Percentiles rank a stretch among this genome's conserved stretches.
phyloP scores from a whole-genome alignment of 2,329 filamentous ascomycete genomes.

The Verticillium nubilum region DNA sequence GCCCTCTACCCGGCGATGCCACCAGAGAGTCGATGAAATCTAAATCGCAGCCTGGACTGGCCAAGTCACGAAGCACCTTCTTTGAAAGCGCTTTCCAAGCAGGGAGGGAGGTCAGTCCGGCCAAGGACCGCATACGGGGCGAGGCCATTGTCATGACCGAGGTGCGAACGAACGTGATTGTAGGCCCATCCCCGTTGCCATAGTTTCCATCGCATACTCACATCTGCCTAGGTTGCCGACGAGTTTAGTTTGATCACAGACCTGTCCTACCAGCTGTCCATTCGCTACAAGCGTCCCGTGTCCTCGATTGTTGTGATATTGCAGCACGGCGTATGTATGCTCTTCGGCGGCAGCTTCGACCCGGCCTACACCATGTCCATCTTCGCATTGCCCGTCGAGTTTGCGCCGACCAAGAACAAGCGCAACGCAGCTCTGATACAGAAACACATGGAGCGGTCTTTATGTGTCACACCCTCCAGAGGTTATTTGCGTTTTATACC shows the following conservation, averaged over 20 bases:
- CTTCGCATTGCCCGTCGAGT: conserved; percentile 60
- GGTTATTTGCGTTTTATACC: conserved; percentile 70
- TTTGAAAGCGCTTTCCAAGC: conserved; percentile 40
- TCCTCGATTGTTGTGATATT: conserved; percentile 70
- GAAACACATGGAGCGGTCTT: conserved; percentile 63
- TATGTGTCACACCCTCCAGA: conserved; percentile 60
- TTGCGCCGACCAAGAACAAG: conserved; percentile 72
- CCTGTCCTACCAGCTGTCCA: conserved; percentile 66
- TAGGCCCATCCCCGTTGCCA: conserved; percentile 27
- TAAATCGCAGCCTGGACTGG: conserved; percentile 24
- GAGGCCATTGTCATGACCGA: conserved; percentile 59
- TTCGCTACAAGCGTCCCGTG: conserved; percentile 69
- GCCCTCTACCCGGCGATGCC: conserved; percentile 31
- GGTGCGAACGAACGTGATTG: conserved; percentile 58
- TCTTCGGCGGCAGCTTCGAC: conserved; percentile 70
- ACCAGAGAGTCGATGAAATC: conserved; percentile 21
- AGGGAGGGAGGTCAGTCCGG: conserved; percentile 23
- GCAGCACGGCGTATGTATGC: conserved; percentile 69
- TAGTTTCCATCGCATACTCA: conserved; percentile 3
- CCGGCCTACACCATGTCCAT: conserved; percentile 76
- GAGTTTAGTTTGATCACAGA: conserved; percentile 70
- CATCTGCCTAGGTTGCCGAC: conserved; percentile 56
- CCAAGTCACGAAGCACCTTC: conserved; percentile 33
- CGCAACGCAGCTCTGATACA: conserved; percentile 76
- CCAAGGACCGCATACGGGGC: conserved; percentile 41